These are phyloP conservation scores for Daldinia vernicosa DNA, from an alignment of 495 filamentous ascomycete genomes.

Conservation along the genomic window DNA sequence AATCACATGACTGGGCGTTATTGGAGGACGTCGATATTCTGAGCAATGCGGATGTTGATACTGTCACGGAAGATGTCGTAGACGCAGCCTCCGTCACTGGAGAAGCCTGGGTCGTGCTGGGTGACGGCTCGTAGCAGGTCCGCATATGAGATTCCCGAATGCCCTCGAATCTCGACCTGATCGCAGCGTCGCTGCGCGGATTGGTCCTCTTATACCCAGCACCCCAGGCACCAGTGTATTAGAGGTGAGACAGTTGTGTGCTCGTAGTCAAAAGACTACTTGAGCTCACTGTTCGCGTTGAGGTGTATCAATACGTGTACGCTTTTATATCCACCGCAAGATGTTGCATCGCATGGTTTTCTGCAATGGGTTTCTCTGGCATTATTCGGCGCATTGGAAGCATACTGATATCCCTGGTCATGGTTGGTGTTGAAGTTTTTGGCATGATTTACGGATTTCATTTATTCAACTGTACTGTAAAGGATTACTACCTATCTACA, in stretches of 20 bases:
- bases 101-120: slow-evolving; percentile 53
- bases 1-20: slow-evolving; percentile 30
- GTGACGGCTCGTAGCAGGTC: slow-evolving; percentile 61
- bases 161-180: slow-evolving; percentile 48
- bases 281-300: slow-evolving; percentile 36
- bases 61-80: slow-evolving; percentile 27
- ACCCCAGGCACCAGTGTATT: slow-evolving; percentile 26
- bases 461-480: not conserved
- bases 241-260: slow-evolving; percentile 27
- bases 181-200: slow-evolving; percentile 45
- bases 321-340: slow-evolving; percentile 18
- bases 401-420: slow-evolving; percentile 18
- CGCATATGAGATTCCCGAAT: slow-evolving; percentile 49
- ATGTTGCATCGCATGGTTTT: slow-evolving; percentile 18
- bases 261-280: slow-evolving; percentile 29
- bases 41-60: slow-evolving; percentile 12
- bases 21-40: slow-evolving; percentile 6
- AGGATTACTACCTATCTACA: not conserved
- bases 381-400: slow-evolving; percentile 36
- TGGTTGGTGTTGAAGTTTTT: slow-evolving; percentile 1
- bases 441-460: slow-evolving; percentile 6
- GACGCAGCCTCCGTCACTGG: slow-evolving; percentile 27
- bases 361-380: not conserved
- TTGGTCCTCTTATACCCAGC: slow-evolving; percentile 47
- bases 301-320: slow-evolving; percentile 28